Base-by-base conservation (phyloP, 192 early-diverging fungal species). In the Backusella psychrophila region DNA sequence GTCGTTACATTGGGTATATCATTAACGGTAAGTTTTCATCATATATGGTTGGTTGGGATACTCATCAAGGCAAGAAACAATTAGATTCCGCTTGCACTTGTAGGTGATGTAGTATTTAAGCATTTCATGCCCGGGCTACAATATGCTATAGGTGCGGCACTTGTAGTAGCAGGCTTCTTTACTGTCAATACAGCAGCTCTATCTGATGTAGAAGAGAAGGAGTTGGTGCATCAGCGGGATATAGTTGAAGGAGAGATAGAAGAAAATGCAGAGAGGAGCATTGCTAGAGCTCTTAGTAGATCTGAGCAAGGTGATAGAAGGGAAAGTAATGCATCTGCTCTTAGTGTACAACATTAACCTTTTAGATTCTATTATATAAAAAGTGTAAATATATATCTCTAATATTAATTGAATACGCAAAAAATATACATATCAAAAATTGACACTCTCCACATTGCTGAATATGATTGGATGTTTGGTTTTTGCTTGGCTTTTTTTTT, bases 1-100 rank as follows among this genome's bases (percentile, higher is more conserved):
- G 89, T 92, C 11, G 93, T 94, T 2, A 95, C 94, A 3, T 78
- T 95, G 35, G 94, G 94, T 11, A 78, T 94, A 1, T 88, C 92
- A 39, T 78, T 95, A 73, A 94, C 94, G 2, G 87, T 90, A 78
- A 80, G 81, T 41, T 63, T 77, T 26, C 14, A 19, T 59, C 5
- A 36, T 69, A 38, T 7, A 23, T 11, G 49, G 17, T 52, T 19
- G 17, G 17, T 52, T 15, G 46, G 17, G 15, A n/a, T 26, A 12
- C n/a, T 19, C 7, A 31, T 68, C 35, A 41, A 41, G 7, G 11
- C 7, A 7, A 44, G 14, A 17, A 44, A 44, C 42, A 14, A 42
- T 59, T 56, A 83, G 82, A 90, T 91, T n/a, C 91, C 91, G 6
- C 83, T 92, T 63, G 88, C 89, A 9, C 78, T 92, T 75, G 74